A percentile compares a stretch with the other conserved stretches of the same genome.
Evolutionary conservation across 129 eudicot genomes (phyloP).

Genomic region (Lactuca sativa): DNA sequence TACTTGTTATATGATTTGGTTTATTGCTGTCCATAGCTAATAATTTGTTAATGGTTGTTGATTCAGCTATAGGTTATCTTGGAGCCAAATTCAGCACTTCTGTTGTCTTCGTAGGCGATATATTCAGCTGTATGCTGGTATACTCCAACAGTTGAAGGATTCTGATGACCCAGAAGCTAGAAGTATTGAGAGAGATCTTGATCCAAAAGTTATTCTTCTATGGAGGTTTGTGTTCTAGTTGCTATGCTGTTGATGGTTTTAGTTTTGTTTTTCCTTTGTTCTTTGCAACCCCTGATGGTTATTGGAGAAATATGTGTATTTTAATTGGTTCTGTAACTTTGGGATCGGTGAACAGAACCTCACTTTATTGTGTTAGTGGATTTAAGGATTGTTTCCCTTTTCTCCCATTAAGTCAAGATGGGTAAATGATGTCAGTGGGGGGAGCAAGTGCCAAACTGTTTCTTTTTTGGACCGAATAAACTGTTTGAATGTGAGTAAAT

Average conservation of each 20-base stretch:
- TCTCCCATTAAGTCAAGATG: too few relatives aligned
- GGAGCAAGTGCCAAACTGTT: too few relatives aligned
- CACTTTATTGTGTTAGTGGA: too few relatives aligned
- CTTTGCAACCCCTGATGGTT: too few relatives aligned
- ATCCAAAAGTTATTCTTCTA: slow-evolving; percentile 84
- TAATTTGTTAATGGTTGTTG: slow-evolving; percentile 15
- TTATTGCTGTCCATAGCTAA: slow-evolving; percentile 3
- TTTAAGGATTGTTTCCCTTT: too few relatives aligned
- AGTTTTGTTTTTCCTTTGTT: not conserved
- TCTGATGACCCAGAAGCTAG: slow-evolving; percentile 56
- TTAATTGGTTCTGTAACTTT: too few relatives aligned
- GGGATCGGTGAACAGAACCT: too few relatives aligned
- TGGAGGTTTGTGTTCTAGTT: slow-evolving; percentile 69
- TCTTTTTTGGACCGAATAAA: too few relatives aligned
- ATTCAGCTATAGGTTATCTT: slow-evolving; percentile 83
- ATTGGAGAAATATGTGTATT: too few relatives aligned
- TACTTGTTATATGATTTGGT: slow-evolving; percentile 4
- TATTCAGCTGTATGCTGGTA: slow-evolving; percentile 78
- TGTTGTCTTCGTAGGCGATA: slow-evolving; percentile 81
- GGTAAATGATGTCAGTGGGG: too few relatives aligned
- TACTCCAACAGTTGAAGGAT: slow-evolving; percentile 60
- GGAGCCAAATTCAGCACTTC: slow-evolving; percentile 79
- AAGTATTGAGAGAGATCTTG: slow-evolving; percentile 89
- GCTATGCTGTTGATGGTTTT: slow-evolving; percentile 14
- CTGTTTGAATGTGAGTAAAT: too few relatives aligned